Evolutionary conservation across 75 land plant species (phyloP), one percentile per base, ranked within the genome.

Genomic region (Chamaecyparis obtusa): DNA sequence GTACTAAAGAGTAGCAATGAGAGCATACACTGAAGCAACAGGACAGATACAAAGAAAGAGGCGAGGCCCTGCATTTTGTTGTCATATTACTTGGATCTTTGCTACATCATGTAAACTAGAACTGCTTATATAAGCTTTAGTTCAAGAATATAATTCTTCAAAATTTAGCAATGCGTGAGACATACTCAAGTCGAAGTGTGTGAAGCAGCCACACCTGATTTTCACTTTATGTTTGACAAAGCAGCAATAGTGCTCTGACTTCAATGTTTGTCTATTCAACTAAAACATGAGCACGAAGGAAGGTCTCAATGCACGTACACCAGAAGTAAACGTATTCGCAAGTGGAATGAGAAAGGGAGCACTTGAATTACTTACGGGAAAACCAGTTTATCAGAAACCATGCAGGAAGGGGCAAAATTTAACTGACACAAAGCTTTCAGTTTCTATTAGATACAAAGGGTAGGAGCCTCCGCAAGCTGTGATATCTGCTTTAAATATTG

Each of bases 381-480:
- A 81, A 74, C 83, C 76, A 46, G n/a, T 44, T n/a, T 81, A 81
- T 81, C 83, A 10, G 43, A 13, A 81, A 33, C 48, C 21, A 81
- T 30, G 9, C 46, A 44, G 51, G 49, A 81, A 46, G 11, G 83
- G 49, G 54, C 83, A 81, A 81, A 81, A 81, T 81, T 81, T 81
- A 74, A 74, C 83, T 7, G 83, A 81, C 49, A 81, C 21, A 41
- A 46, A 81, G 83, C 49, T 27, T 80, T 81, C 49, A 39, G 43
- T 81, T 81, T 81, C 83, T 46, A 81, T 81, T 46, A 81, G 14
- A 27, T 81, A 81, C 83, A 81, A 81, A 44, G 32, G 32, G 83
- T 46, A 46, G 48, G 32, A 49, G 83, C 83, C 83, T 81, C 54
- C 48, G 32, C 83, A 81, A 46, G 83, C 83, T 81, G 83, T 81